These are phyloP conservation scores for Colletotrichum australisinense DNA, from an alignment of 2,329 filamentous ascomycete genomes.

Conservation along the genomic window DNA sequence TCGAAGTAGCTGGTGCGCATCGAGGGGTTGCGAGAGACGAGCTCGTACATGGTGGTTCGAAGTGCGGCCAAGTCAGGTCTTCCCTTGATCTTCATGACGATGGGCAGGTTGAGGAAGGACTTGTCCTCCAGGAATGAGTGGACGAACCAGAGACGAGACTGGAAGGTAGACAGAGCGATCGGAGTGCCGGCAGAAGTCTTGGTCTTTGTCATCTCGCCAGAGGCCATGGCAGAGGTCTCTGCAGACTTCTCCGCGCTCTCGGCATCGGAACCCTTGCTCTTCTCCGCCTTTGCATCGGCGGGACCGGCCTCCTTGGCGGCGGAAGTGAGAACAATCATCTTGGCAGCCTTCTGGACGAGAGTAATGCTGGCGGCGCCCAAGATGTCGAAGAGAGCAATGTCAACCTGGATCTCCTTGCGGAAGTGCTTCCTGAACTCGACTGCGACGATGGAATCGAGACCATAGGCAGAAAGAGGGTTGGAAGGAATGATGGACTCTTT, in stretches of 20 bases:
- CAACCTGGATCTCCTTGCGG: constrained; percentile 34
- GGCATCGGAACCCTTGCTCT: constrained; percentile 29
- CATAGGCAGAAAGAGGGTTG: constrained; percentile 37
- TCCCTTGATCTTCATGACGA: constrained; percentile 40
- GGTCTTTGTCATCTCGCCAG: constrained; percentile 36
- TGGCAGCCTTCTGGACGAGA: constrained; percentile 38
- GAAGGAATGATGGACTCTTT: constrained; percentile 31
- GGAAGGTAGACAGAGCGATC: constrained; percentile 41
- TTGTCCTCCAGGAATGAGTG: constrained; percentile 41
- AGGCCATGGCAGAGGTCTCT: constrained; percentile 38
- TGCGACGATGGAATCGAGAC: constrained; percentile 24
- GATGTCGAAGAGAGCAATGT: constrained; percentile 40
- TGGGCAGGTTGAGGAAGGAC: constrained; percentile 40
- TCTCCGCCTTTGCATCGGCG: constrained; percentile 32
- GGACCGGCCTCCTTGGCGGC: constrained; percentile 32
- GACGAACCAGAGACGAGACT: constrained; percentile 41
- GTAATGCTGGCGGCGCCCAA: constrained; percentile 38
- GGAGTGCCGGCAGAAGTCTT: constrained; percentile 26
- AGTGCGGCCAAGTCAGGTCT: constrained; percentile 36
- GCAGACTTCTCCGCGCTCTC: constrained; percentile 26
- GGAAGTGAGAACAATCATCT: constrained; percentile 36
- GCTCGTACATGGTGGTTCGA: constrained; percentile 37
- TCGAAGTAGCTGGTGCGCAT: constrained; percentile 7
- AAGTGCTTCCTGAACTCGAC: constrained; percentile 41
- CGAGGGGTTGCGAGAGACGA: constrained; percentile 39